These are phyloP conservation scores for Quercus glauca DNA, from an alignment of 306 rosid genomes.

Conservation along the genomic window DNA sequence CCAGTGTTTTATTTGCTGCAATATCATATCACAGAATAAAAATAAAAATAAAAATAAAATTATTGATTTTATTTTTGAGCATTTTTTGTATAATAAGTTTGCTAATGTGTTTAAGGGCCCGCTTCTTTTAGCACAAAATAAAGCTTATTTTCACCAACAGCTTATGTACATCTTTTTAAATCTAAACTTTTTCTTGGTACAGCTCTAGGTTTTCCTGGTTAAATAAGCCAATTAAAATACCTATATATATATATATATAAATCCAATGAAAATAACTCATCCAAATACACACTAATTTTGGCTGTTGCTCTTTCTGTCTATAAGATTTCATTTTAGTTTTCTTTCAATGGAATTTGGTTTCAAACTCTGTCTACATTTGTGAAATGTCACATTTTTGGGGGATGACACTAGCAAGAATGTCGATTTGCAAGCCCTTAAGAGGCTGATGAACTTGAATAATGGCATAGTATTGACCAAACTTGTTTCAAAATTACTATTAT, in stretches of 20 bases:
- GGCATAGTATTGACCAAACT: not conserved
- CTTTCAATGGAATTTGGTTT: not conserved
- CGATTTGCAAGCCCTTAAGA: constrained; percentile 1
- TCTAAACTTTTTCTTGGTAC: too few species aligned
- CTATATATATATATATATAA: too few species aligned
- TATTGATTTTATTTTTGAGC: not conserved
- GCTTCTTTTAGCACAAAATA: too few species aligned
- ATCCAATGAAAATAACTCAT: constrained; percentile 30
- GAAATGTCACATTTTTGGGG: not conserved
- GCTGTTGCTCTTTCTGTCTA: not conserved
- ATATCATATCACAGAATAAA: not conserved
- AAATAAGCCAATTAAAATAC: too few species aligned
- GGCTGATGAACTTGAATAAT: not conserved
- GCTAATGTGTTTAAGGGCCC: constrained; percentile 7
- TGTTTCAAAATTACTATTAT: not conserved
- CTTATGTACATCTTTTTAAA: too few species aligned
- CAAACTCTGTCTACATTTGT: not conserved
- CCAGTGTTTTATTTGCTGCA: too few species aligned
- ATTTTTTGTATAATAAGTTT: not conserved
- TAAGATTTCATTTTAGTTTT: not conserved
- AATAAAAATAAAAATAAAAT: not conserved
- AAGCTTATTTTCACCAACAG: too few species aligned
- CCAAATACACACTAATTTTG: too few species aligned
- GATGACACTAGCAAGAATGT: constrained; percentile 6
- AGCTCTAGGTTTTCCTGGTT: too few species aligned